These are phyloP conservation scores for Teratosphaeria zuluensis DNA, from an alignment of 2,329 filamentous ascomycete genomes.

Conservation along the genomic window DNA sequence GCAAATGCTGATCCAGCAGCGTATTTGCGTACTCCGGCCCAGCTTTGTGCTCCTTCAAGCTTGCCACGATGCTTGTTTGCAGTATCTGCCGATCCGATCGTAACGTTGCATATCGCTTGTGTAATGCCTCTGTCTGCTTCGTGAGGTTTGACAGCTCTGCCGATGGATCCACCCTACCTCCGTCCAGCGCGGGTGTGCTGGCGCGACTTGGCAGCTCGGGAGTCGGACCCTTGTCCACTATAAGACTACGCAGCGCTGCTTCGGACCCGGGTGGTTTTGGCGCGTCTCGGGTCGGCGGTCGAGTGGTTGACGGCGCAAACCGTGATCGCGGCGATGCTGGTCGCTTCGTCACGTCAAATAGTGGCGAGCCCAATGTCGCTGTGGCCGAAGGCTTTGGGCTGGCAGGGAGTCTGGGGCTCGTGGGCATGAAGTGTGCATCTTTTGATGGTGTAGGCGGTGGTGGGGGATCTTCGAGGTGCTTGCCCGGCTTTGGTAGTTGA, in stretches of 20 bases:
- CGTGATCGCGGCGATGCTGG: neutral
- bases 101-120: conserved; percentile 18
- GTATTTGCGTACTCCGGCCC: conserved; percentile 17
- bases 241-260: neutral
- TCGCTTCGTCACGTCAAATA: neutral
- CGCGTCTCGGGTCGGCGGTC: neutral
- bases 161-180: conserved; percentile 2
- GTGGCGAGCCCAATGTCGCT: neutral
- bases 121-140: conserved; percentile 18
- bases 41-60: conserved; percentile 13
- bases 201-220: conserved; percentile 5
- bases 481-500: neutral
- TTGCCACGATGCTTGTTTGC: conserved; percentile 14
- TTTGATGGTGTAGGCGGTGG: neutral
- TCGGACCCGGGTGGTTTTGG: neutral
- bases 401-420: neutral
- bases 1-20: conserved; percentile 23
- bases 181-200: neutral
- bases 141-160: conserved; percentile 10
- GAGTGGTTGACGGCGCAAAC: neutral
- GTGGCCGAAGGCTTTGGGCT: neutral
- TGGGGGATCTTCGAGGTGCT: neutral
- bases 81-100: conserved; percentile 22
- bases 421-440: neutral
- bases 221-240: conserved; percentile 2